phyloP scores from a whole-genome alignment of 306 rosid species.

The Cercis canadensis region DNA sequence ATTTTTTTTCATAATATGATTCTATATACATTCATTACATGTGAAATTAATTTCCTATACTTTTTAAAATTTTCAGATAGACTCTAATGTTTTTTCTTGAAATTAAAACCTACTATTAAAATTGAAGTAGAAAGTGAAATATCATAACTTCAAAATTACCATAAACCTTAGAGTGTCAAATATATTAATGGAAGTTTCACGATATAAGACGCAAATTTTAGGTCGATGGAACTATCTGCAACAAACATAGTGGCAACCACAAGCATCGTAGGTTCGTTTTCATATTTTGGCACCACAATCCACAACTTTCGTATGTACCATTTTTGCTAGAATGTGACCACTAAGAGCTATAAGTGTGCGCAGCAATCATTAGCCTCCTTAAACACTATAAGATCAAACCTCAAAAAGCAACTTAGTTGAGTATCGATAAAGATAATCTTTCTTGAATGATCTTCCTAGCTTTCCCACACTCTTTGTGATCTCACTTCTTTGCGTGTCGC shows the following conservation, averaged over 20 bases:
- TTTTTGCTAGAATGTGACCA: slow-evolving; percentile 24
- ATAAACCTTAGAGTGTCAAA: no score
- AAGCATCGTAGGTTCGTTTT: slow-evolving; percentile 10
- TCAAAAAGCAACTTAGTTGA: slow-evolving; percentile 20
- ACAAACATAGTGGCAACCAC: slow-evolving; percentile 3
- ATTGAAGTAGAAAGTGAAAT: no score
- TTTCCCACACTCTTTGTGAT: slow-evolving; percentile 34
- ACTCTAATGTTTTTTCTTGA: no score
- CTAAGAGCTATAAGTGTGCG: slow-evolving; percentile 7
- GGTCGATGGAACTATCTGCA: slow-evolving; percentile 16
- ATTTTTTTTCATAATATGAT: no score
- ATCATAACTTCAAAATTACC: no score
- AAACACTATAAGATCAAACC: slow-evolving; percentile 12
- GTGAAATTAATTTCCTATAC: no score
- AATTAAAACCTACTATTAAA: no score
- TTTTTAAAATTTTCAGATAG: no score
- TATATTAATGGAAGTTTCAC: no score
- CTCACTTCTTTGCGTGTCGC: slow-evolving; percentile 38
- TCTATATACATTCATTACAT: no score
- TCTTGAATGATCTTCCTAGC: background rate
- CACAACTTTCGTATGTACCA: slow-evolving; percentile 6
- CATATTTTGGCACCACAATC: background rate
- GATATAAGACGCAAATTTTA: background rate
- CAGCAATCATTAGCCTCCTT: slow-evolving; percentile 37
- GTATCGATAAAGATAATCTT: slow-evolving; percentile 19